phyloP scores from a whole-genome alignment of 2,329 filamentous ascomycete genomes.

The Tolypocladium inflatum region DNA sequence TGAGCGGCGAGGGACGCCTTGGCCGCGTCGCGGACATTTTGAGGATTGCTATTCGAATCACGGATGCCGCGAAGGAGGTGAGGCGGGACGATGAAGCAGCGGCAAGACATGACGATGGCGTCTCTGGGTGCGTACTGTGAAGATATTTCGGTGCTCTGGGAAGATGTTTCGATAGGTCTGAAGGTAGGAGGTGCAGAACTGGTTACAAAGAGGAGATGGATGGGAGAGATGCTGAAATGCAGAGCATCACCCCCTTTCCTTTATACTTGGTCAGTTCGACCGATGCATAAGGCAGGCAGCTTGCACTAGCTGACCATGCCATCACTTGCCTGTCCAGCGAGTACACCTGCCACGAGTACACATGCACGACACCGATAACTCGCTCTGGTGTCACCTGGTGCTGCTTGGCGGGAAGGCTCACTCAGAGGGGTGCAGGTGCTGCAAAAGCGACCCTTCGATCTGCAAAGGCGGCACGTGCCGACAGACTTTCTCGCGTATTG shows the following conservation, averaged over 20 bases:
- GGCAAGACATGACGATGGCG: conserved; percentile 8
- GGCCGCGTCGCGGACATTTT: conserved; percentile 25
- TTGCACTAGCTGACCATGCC: background rate
- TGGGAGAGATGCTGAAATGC: background rate
- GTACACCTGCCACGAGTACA: background rate
- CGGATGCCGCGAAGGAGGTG: conserved; percentile 35
- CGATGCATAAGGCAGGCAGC: background rate
- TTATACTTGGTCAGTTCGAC: background rate
- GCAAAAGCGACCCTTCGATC: background rate
- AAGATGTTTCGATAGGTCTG: background rate
- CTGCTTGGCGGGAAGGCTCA: background rate
- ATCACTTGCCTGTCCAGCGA: background rate
- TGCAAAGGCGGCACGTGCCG: too few species aligned
- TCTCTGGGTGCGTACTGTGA: background rate
- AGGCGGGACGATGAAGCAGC: conserved; percentile 34
- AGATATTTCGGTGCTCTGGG: background rate
- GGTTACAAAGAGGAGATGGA: background rate
- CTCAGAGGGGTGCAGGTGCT: background rate
- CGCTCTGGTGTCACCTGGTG: background rate
- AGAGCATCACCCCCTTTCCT: background rate
- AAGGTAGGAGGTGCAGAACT: background rate
- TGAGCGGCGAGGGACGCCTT: conserved; percentile 22
- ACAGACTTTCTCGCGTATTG: background rate
- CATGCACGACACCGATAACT: background rate
- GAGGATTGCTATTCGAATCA: conserved; percentile 25